Evolutionary conservation across 1,139 yeast genomes (phyloP), one percentile per base, ranked within the genome.

Genomic region (Hansenula sp.): DNA sequence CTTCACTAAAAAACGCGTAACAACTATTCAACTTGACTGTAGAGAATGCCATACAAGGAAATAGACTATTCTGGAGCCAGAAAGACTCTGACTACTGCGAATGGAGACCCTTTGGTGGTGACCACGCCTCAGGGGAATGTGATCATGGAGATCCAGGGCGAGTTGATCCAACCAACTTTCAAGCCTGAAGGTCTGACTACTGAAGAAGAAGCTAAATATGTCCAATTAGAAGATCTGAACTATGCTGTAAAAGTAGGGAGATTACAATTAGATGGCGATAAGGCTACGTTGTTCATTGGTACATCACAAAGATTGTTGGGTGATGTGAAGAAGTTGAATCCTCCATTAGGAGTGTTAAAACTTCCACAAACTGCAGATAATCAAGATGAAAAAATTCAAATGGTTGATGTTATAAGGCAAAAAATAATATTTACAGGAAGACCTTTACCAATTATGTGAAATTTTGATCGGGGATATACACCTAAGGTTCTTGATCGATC

Each of bases 361-460:
- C 66, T 80, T 14, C 66, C 72, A 1, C 52, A 60, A 2, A 51
- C 51, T 1, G 53, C 51, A 2, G 48, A 53, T 10, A 51, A 55
- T 3, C 29, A 28, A 28, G 46, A 42, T 8, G 48, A 44, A 3
- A 36, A 45, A 2, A 71, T 79, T 11, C 64, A 72, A 44, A 64
- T 82, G 52, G 61, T 78, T n/a, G 90, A 82, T 57, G 61, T 83
- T 1, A 69, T 83, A 9, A 62, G 61, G 29, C 70, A 72, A 42
- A 81, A 80, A 53, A 59, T 82, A 18, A 67, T 80, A 7, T 83
- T 83, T 54, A 75, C 71, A 41, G 74, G 77, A 30, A 66, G 92
- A 46, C 90, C 92, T 0, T 64, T 83, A 42, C 92, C 92, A 4
- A 79, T 83, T 39, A 82, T 82, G 89, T 82, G 58, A 63, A 14